phyloP scores from a whole-genome alignment of 2,329 filamentous ascomycete genomes.

The Xylariaceae sp. region DNA sequence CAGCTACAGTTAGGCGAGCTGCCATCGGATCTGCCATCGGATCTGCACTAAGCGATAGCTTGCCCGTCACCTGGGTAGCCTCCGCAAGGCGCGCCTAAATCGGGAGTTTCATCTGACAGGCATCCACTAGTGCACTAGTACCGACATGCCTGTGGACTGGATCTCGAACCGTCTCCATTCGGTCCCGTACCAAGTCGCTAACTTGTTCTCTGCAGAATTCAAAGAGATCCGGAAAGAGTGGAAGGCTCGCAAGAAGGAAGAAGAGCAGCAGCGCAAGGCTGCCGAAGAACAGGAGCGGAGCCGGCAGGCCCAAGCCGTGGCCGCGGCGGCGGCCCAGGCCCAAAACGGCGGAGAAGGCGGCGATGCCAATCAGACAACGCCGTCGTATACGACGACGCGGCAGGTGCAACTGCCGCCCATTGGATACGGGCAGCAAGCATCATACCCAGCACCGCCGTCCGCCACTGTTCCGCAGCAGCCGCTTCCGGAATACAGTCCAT shows the following conservation, averaged over 20 bases:
- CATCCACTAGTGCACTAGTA: no score
- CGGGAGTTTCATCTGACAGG: no score
- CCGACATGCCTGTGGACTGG: no score
- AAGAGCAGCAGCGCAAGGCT: conserved; percentile 81
- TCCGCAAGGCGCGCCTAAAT: no score
- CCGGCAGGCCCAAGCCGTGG: conserved; percentile 34
- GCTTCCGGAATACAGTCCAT: conserved; percentile 46
- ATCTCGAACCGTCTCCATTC: no score
- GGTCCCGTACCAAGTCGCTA: no score
- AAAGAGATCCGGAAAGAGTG: conserved; percentile 99
- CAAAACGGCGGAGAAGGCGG: conserved; percentile 42
- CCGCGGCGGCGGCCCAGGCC: conserved; percentile 46
- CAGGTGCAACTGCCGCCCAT: conserved; percentile 65
- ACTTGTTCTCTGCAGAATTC: conserved; percentile 60
- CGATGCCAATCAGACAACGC: conserved; percentile 47
- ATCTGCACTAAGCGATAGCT: no score
- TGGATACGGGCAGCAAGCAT: conserved; percentile 60
- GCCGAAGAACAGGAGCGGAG: conserved; percentile 78
- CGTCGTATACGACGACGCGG: conserved; percentile 50
- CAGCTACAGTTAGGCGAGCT: no score
- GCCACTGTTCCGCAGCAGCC: conserved; percentile 41
- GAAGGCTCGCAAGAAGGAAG: conserved; percentile 99
- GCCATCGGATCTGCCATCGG: no score
- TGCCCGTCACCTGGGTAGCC: no score
- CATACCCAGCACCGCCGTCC: conserved; percentile 58